Percentiles rank a stretch among this genome's conserved stretches.
phyloP scores from a whole-genome alignment of 2,329 filamentous ascomycete genomes.

The Fonsecaea pedrosoi region DNA sequence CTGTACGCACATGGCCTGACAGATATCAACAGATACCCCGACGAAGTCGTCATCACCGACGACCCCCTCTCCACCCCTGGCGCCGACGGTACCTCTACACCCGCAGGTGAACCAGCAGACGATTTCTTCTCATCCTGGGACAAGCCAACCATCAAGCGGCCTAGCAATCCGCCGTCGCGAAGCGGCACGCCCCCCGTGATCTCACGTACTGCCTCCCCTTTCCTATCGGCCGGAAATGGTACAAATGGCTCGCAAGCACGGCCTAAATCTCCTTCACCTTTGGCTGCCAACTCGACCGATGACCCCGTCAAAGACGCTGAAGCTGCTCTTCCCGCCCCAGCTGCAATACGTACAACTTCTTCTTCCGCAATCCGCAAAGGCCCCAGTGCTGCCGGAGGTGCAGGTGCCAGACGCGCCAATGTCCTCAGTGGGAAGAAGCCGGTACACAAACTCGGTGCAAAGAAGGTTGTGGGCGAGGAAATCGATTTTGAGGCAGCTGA shows the following conservation, averaged over 20 bases:
- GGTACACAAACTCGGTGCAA: slow-evolving; percentile 80
- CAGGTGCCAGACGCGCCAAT: slow-evolving; percentile 78
- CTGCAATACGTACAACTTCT: slow-evolving; percentile 75
- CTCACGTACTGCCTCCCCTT: slow-evolving; percentile 85
- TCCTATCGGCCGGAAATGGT: slow-evolving; percentile 71
- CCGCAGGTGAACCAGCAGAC: slow-evolving; percentile 74
- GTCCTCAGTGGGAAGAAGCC: slow-evolving; percentile 83
- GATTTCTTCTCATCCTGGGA: slow-evolving; percentile 99
- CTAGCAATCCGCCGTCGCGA: slow-evolving; percentile 89
- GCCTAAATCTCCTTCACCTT: slow-evolving; percentile 72
- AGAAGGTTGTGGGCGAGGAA: slow-evolving; percentile 80
- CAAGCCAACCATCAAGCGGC: slow-evolving; percentile 94
- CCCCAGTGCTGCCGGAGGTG: slow-evolving; percentile 55
- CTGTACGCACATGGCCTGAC: neutral
- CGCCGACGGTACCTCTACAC: slow-evolving; percentile 72
- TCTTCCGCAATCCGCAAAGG: slow-evolving; percentile 84
- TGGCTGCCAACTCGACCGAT: slow-evolving; percentile 59
- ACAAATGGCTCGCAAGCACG: slow-evolving; percentile 74
- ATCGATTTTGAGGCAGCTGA: slow-evolving; percentile 98
- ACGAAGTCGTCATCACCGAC: slow-evolving; percentile 85
- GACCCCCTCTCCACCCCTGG: slow-evolving; percentile 61
- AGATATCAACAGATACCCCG: slow-evolving; percentile 68
- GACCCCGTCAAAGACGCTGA: slow-evolving; percentile 56
- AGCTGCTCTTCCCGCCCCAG: slow-evolving; percentile 59
- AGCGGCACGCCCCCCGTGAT: slow-evolving; percentile 83